Base-by-base conservation (phyloP, 257 asterid species). In the Voacanga thouarsii region DNA sequence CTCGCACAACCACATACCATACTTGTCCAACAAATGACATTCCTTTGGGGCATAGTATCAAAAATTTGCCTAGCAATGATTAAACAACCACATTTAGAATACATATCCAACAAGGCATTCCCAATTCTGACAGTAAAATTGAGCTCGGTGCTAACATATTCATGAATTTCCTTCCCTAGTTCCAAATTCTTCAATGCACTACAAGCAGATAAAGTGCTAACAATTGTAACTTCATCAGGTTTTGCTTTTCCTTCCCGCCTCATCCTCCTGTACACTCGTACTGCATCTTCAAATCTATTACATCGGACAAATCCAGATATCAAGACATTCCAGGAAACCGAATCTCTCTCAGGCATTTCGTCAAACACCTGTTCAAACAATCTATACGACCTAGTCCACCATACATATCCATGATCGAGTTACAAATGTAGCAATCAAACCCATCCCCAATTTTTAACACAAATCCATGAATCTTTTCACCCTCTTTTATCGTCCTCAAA, bases 21-120 rank as follows among this genome's bases (percentile, higher is more conserved):
- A 79, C 92, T 94, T 41, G 97, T 91, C 93, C 94, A 90, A 84
- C 97, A 89, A 74, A 89, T 83, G 75, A 94, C 97, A 80, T 92
- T 91, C 78, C 83, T 92, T 59, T 44, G 80, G 3, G 81, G 87
- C 89, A 92, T 83, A 41, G 78, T 69, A 57, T 90, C 89, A 74
- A 94, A 94, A 77, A 94, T 83, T 71, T 78, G 77, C 84, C 93
- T 80, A 5, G 98, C 98, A 45, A 75, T 66, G 65, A 80, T 87
- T 75, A 89, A 85, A 78, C 85, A 86, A n/a, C 97, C 96, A 67
- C 97, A 90, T 80, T 91, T 94, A n/a, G 89, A 93, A 85, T 90
- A 92, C 98, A 94, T 94, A 83, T 92, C 92, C 85, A 94, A 75
- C 80, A 92, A 72, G 24, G 98, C 90, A 77, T 92, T 92, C 79